These are phyloP conservation scores for Oryza glumipatula DNA, from an alignment of 176 grass and related monocot species.

Conservation along the genomic window DNA sequence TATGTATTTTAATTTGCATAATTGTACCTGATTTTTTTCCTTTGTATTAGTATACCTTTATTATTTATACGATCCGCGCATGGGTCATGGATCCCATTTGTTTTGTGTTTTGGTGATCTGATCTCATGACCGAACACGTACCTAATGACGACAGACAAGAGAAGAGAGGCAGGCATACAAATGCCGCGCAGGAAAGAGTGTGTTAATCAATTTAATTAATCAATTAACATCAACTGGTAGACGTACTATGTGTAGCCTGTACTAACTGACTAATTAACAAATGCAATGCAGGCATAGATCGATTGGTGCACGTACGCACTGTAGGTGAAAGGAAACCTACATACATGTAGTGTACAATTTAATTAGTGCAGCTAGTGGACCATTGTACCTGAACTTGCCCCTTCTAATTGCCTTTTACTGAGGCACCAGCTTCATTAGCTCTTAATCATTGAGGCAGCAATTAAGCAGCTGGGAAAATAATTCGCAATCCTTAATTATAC, in stretches of 20 bases:
- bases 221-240: not conserved
- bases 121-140: not conserved
- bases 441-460: not conserved
- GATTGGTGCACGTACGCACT: not conserved
- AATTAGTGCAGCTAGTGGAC: not conserved
- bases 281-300: not conserved
- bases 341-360: not conserved
- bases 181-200: not conserved
- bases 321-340: not conserved
- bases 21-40: not conserved
- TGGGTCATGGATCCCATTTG: not conserved
- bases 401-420: not conserved
- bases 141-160: not conserved
- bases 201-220: not conserved
- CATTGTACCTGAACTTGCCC: too few relatives aligned
- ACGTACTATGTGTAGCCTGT: not conserved
- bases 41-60: not conserved
- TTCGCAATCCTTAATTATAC: not conserved
- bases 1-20: not conserved
- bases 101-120: not conserved
- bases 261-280: not conserved
- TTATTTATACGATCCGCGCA: not conserved
- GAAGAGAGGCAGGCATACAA: not conserved
- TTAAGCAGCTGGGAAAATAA: not conserved
- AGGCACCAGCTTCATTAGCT: not conserved